These are phyloP conservation scores for Talaromyces sp. DNA, from an alignment of 2,329 filamentous ascomycete genomes.

Conservation along the genomic window DNA sequence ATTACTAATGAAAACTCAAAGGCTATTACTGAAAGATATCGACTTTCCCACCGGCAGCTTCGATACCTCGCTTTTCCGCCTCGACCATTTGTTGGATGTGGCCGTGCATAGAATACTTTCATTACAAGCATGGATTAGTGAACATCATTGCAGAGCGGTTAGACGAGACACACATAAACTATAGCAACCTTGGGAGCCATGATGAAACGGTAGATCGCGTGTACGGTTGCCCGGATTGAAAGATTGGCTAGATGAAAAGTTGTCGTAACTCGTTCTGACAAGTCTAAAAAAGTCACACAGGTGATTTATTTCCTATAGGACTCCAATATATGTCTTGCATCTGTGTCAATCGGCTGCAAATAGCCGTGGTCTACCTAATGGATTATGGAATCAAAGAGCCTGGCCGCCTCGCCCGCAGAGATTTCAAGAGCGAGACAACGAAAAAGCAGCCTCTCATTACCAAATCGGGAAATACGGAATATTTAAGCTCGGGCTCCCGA, in stretches of 20 bases:
- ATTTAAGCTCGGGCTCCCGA: neutral
- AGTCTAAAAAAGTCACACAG: too few species aligned
- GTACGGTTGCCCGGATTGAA: too few species aligned
- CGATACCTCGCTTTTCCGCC: slow-evolving; percentile 85
- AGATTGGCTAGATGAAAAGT: too few species aligned
- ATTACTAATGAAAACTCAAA: neutral
- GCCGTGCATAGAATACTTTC: slow-evolving; percentile 87
- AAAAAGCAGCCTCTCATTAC: neutral
- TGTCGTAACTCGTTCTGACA: too few species aligned
- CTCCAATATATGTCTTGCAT: neutral
- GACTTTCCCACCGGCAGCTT: slow-evolving; percentile 75
- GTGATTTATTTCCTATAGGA: too few species aligned
- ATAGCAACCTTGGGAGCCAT: slow-evolving; percentile 89
- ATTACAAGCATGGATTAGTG: neutral
- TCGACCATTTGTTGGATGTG: slow-evolving; percentile 80
- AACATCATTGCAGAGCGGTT: neutral
- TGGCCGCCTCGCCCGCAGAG: neutral
- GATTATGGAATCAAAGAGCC: neutral
- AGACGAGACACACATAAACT: slow-evolving; percentile 63
- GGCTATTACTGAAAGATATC: slow-evolving; percentile 71
- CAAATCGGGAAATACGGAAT: neutral
- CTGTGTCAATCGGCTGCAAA: neutral
- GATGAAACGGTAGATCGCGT: too few species aligned
- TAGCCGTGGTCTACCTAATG: neutral
- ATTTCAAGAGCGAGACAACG: neutral